Evolutionary conservation across 495 filamentous ascomycete species (phyloP).

Genomic region (Aspergillus sclerotioniger): DNA sequence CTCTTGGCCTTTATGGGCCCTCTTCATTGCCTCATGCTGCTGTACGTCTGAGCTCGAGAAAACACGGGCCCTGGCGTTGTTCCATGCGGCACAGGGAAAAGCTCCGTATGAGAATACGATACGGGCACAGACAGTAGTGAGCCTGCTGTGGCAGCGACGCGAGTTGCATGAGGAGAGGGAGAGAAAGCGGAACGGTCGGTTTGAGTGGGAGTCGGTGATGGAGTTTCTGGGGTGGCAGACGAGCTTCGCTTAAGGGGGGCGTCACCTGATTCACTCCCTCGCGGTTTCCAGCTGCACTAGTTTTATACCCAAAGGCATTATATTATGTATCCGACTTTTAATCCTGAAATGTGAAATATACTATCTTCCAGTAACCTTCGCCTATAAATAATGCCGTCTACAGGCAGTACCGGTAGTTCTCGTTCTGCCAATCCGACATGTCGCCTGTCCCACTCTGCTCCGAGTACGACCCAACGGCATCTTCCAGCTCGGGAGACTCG

Average conservation of each 20-base stretch:
- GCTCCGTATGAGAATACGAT: conserved; percentile 6
- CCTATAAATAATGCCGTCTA: too few species aligned
- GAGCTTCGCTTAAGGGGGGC: conserved; percentile 1
- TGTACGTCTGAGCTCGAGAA: not conserved
- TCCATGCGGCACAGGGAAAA: conserved; percentile 2
- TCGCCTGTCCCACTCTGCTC: not conserved
- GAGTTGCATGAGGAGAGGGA: not conserved
- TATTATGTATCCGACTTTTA: conserved; percentile 20
- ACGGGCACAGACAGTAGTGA: conserved; percentile 2
- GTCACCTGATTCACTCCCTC: not conserved
- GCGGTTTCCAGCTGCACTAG: not conserved
- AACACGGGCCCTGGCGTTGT: not conserved
- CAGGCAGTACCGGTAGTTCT: conserved; percentile 11
- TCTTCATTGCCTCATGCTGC: conserved; percentile 10
- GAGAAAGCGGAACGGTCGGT: not conserved
- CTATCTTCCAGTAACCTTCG: not conserved
- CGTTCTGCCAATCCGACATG: conserved; percentile 14
- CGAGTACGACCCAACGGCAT: not conserved
- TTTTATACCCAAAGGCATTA: conserved; percentile 1
- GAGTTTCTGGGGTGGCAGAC: conserved; percentile 10
- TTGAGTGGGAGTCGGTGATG: conserved; percentile 6
- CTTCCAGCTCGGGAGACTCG: not conserved
- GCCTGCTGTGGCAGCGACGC: conserved; percentile 4
- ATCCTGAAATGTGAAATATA: not conserved
- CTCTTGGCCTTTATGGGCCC: conserved; percentile 9